Percentiles rank a stretch among this genome's conserved stretches.
Conservation (phyloP, 2,329 filamentous ascomycete genomes). For the Nigrograna mackinnonii region DNA sequence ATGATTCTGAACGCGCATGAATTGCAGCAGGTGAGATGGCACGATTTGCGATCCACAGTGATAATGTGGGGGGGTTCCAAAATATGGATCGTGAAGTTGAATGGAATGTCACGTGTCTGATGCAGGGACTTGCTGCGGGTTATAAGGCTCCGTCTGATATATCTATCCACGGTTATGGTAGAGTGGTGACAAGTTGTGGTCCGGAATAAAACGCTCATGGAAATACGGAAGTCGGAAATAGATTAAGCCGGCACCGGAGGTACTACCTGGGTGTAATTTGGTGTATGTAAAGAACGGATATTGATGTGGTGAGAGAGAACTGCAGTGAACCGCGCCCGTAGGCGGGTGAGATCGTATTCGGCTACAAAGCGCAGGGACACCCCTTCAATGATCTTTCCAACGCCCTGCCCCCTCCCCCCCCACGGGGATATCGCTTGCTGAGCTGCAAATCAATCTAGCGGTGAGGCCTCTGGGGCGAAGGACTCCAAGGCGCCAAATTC, state of each 20-base stretch:
- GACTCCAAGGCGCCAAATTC: constrained; percentile 1
- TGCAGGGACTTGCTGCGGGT: too few species aligned
- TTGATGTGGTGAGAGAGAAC: background rate
- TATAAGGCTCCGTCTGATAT: too few species aligned
- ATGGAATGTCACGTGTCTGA: background rate
- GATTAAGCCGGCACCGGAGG: constrained; percentile 10
- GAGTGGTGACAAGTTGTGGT: background rate
- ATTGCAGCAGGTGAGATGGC: too few species aligned
- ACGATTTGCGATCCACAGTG: too few species aligned
- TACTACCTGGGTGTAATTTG: background rate
- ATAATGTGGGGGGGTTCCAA: background rate
- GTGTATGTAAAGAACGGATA: background rate
- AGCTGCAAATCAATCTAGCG: constrained; percentile 11
- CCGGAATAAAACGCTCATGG: background rate
- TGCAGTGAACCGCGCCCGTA: too few species aligned
- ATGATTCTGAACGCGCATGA: too few species aligned
- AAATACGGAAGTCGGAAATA: constrained; percentile 5
- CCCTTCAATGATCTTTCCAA: too few species aligned
- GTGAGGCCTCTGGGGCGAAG: constrained; percentile 10
- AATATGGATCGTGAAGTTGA: background rate
- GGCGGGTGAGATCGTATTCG: constrained; percentile 13
- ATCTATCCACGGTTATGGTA: too few species aligned
- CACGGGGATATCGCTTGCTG: constrained; percentile 2
- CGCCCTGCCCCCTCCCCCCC: too few species aligned
- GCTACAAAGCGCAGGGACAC: constrained; percentile 5